Conservation (phyloP, 208 protist species). For the Leishmania guyanensis region DNA sequence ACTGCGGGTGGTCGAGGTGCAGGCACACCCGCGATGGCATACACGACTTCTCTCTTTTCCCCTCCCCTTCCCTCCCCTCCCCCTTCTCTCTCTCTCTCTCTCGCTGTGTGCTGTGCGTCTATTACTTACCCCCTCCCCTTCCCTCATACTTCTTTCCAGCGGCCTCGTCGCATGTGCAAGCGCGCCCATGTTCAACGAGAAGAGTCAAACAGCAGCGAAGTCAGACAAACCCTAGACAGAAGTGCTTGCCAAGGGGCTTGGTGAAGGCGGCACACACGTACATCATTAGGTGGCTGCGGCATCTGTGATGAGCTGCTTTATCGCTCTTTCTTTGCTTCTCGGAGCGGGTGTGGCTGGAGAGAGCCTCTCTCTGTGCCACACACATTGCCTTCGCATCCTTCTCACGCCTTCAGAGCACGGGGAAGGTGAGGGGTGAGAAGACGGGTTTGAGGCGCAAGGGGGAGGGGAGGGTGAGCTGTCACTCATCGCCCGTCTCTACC, state of each 20-base stretch:
- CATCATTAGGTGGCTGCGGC: background rate
- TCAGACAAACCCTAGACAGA: background rate
- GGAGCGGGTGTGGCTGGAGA: background rate
- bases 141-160: background rate
- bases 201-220: background rate
- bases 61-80: background rate
- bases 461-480: background rate
- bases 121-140: background rate
- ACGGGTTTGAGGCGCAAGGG: too few relatives aligned
- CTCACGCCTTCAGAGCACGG: background rate
- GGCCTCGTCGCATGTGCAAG: background rate
- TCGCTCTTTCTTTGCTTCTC: background rate
- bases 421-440: background rate
- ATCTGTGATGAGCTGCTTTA: background rate
- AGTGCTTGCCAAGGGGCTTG: background rate
- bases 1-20: background rate
- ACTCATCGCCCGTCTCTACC: background rate
- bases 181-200: background rate
- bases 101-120: background rate
- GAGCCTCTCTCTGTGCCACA: background rate
- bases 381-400: background rate
- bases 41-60: background rate
- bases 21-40: too few relatives aligned
- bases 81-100: background rate
- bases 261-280: background rate